phyloP scores from a whole-genome alignment of 768 basidiomycete species.

The Auriscalpium vulgare region DNA sequence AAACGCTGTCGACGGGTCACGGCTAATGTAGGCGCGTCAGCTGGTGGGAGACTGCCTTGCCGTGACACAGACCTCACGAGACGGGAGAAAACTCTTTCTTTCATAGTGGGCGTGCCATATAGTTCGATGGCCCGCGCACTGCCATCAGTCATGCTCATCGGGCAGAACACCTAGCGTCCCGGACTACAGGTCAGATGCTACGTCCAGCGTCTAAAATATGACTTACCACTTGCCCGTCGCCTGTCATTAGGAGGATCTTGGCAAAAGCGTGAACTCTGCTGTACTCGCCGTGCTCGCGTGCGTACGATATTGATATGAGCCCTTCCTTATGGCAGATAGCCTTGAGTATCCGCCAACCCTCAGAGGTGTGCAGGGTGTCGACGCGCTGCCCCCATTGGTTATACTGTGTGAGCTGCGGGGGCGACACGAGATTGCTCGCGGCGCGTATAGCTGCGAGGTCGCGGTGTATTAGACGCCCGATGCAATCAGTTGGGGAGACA shows the following conservation, averaged over 20 bases:
- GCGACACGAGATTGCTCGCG: constrained; percentile 33
- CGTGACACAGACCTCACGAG: constrained; percentile 43
- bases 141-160: constrained; percentile 76
- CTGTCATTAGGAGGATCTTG: constrained; percentile 53
- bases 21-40: constrained; percentile 28
- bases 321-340: constrained; percentile 56
- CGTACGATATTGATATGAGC: constrained; percentile 58
- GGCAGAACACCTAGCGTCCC: constrained; percentile 50
- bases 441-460: constrained; percentile 41
- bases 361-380: constrained; percentile 60
- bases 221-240: constrained; percentile 56
- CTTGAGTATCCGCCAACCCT: constrained; percentile 67
- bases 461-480: not conserved
- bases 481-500: constrained; percentile 10
- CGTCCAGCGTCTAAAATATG: not conserved
- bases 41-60: no score
- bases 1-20: constrained; percentile 52
- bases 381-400: constrained; percentile 65
- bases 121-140: constrained; percentile 68
- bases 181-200: no score
- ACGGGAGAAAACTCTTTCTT: constrained; percentile 46
- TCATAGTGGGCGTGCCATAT: constrained; percentile 51
- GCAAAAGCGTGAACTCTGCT: constrained; percentile 61
- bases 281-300: constrained; percentile 50
- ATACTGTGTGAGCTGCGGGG: constrained; percentile 58